Base-by-base conservation (phyloP, 257 asterid species). In the Salvia hispanica region DNA sequence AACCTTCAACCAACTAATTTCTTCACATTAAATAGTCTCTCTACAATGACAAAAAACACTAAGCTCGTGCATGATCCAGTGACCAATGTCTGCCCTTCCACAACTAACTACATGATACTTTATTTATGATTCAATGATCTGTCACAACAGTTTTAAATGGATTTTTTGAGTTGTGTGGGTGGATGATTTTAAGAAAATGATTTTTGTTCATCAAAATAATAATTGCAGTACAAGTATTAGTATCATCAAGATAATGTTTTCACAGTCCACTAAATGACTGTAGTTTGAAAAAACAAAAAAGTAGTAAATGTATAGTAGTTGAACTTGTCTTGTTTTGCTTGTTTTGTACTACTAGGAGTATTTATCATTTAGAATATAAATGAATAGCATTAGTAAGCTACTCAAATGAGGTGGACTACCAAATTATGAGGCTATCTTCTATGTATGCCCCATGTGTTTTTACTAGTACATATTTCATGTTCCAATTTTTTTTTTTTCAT, bases 1-100 rank as follows among this genome's bases (percentile, higher is more conserved):
- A 64, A 72, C 81, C 37, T 46, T 12, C 78, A 72, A 71, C 79
- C 67, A 72, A 79, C 81, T 67, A 58, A 25, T 64, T 72, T 51
- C 58, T 36, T 62, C 42, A 12, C 84, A 79, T 79, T 76, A 58
- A 79, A 28, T 76, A 67, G 25, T 63, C 64, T 51, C 67, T 47
- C 66, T 31, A 58, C 43, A 62, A 70, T 45, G 78, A 76, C 70
- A 70, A 39, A 1, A 37, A 58, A 58, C 48, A 71, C 31, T 56
- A 31, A 14, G 48, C 71, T 69, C 74, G 37, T 70, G 15, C 65
- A 59, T 25, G 31, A 25, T 18, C 31, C 59, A 58, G 51, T 40
- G 69, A 64, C 71, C 66, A 4, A 25, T 73, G 69, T 54, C 61
- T 77, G 40, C 46, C 51, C 60, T 54, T 45, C 67, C 28, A 9